Evolutionary conservation across 192 early-diverging fungal species (phyloP).

Genomic region (Coemansia sp.): DNA sequence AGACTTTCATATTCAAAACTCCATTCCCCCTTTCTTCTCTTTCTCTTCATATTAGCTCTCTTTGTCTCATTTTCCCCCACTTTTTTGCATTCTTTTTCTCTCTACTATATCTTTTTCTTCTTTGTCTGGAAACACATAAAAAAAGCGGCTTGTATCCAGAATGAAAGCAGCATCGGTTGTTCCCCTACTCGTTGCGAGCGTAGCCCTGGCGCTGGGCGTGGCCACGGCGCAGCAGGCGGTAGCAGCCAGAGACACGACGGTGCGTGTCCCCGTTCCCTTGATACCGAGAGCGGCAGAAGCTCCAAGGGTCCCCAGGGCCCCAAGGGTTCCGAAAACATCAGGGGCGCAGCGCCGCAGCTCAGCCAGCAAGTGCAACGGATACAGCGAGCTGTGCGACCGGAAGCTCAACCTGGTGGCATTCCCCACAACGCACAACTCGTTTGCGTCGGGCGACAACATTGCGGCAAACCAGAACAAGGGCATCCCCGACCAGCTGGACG

Average conservation of each 20-base stretch:
- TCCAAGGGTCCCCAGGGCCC: too few species aligned
- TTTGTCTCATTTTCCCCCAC: background rate
- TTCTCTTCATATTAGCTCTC: background rate
- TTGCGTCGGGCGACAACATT: slow-evolving; percentile 55
- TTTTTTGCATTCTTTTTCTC: slow-evolving; percentile 9
- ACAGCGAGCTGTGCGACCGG: slow-evolving; percentile 64
- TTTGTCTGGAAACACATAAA: too few species aligned
- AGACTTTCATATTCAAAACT: too few species aligned
- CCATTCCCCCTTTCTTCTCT: background rate
- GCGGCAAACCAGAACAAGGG: slow-evolving; percentile 68
- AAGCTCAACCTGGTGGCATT: slow-evolving; percentile 65
- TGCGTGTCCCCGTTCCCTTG: too few species aligned
- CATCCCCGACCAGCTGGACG: slow-evolving; percentile 66
- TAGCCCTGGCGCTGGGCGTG: background rate
- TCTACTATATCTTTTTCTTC: background rate
- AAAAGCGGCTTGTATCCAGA: background rate
- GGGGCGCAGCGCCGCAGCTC: slow-evolving; percentile 4
- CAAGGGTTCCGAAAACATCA: too few species aligned
- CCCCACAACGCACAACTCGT: slow-evolving; percentile 77
- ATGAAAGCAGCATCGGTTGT: slow-evolving; percentile 7
- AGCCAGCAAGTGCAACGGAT: slow-evolving; percentile 63
- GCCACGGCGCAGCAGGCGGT: background rate
- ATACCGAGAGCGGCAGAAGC: background rate
- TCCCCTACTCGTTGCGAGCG: background rate
- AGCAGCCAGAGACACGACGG: background rate